phyloP scores from a whole-genome alignment of 768 basidiomycete species.

The Trametes cubensis region DNA sequence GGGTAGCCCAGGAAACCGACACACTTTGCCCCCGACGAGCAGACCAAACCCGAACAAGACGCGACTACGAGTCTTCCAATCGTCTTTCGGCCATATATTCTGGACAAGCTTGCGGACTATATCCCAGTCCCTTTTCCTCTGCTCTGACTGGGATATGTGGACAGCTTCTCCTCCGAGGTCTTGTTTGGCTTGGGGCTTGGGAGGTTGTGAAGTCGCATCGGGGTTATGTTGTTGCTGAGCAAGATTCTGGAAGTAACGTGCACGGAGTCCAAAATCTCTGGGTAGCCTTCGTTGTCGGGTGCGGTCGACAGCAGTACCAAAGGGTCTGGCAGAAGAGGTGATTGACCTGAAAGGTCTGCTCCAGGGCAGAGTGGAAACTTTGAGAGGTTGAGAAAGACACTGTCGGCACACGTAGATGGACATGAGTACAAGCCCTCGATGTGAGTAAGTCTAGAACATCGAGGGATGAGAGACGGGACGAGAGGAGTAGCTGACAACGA shows the following conservation, averaged over 20 bases:
- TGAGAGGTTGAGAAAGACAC: constrained; percentile 5
- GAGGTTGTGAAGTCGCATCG: neutral
- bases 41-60: constrained; percentile 83
- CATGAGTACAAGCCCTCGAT: neutral
- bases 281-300: neutral
- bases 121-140: constrained; percentile 81
- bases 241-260: constrained; percentile 7
- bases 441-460: neutral
- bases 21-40: constrained; percentile 83
- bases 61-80: constrained; percentile 79
- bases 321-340: neutral
- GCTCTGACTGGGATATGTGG: constrained; percentile 38
- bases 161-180: constrained; percentile 18
- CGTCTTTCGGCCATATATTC: constrained; percentile 91
- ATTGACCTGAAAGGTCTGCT: neutral
- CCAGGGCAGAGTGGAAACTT: neutral
- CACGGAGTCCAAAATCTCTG: neutral
- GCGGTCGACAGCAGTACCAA: neutral
- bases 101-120: constrained; percentile 81
- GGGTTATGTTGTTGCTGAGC: constrained; percentile 12
- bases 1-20: constrained; percentile 21
- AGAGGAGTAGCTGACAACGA: neutral
- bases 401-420: constrained; percentile 10
- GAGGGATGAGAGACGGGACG: neutral
- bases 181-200: constrained; percentile 11